Base-by-base conservation (phyloP, 2,329 filamentous ascomycete genomes). In the Diplodia seriata region DNA sequence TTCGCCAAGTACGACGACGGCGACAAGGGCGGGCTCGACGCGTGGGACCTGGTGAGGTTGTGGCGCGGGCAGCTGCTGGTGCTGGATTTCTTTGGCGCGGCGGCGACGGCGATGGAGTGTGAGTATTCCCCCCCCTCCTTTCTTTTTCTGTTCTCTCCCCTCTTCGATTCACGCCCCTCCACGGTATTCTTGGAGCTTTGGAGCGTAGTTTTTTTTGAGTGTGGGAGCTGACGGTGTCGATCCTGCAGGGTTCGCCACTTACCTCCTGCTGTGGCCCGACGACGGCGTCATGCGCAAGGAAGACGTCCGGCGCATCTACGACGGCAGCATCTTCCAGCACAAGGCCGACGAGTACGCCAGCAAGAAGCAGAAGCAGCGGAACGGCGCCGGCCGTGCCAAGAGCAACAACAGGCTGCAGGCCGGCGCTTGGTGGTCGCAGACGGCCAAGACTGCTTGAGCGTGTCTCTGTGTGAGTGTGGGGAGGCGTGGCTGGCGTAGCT, bases 271-370 rank as follows among this genome's bases (percentile, higher is more conserved):
- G 6, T 85, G 83, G 83, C 85, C 86, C 0, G 80, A 82, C 50
- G 85, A 89, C 72, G 86, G 86, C 0, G 78, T 79, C 62, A 81
- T 88, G 76, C 80, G 76, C 72, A 89, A 89, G 75, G 85, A 89
- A 55, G 86, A 89, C 65, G 79, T 86, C 20, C 74, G 84, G n/a
- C 73, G 81, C 8, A 76, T 86, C 6, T 86, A 82, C 70, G 84
- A 86, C 73, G 84, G 85, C 9, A 85, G 83, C 72, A 78, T 85
- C 51, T 86, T 85, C 70, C 82, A 83, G 66, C 26, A 62, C 56
- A 67, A 67, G 55, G 66, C 66, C 14, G 55, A 62, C 4, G 20
- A 67, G 66, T 53, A 67, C 8, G 66, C 54, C 0, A 55, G 49
- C 26, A 59, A 43, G 65, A 15, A 59, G 40, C 23, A 38, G 54